phyloP scores from a whole-genome alignment of 2,329 filamentous ascomycete species.

The Macrophomina tecta region DNA sequence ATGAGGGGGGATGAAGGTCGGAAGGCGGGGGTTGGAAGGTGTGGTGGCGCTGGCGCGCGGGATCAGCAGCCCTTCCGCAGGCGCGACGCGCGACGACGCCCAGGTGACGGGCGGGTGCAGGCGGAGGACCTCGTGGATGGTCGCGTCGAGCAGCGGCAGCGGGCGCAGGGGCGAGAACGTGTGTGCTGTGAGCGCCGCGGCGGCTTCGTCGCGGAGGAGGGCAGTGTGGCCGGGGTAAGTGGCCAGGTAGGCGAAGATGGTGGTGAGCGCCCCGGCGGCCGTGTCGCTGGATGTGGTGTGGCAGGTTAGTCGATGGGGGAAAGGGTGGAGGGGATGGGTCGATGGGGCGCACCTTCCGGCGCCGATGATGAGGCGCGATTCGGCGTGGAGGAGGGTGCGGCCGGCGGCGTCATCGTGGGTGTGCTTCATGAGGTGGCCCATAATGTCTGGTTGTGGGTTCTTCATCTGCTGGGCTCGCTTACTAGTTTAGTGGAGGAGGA shows the following conservation, averaged over 20 bases:
- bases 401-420: slow-evolving; percentile 32
- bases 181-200: slow-evolving; percentile 32
- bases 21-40: no score
- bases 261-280: background rate
- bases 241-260: slow-evolving; percentile 33
- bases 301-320: background rate
- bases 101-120: slow-evolving; percentile 49
- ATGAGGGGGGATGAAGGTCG: slow-evolving; percentile 40
- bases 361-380: slow-evolving; percentile 41
- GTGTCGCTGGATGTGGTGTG: slow-evolving; percentile 5
- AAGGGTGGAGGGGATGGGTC: background rate
- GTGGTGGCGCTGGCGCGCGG: slow-evolving; percentile 31
- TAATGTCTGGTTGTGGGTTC: slow-evolving; percentile 35
- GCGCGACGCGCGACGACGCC: slow-evolving; percentile 46
- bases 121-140: slow-evolving; percentile 52
- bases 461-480: slow-evolving; percentile 9
- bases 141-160: slow-evolving; percentile 43
- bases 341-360: slow-evolving; percentile 34
- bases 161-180: slow-evolving; percentile 27
- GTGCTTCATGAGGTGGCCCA: slow-evolving; percentile 35
- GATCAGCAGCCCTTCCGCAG: slow-evolving; percentile 46
- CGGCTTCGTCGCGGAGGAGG: slow-evolving; percentile 35
- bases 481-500: background rate
- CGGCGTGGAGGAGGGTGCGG: slow-evolving; percentile 36
- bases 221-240: slow-evolving; percentile 32